Conservation (phyloP, 2,329 filamentous ascomycete genomes). For the Fusarium torulosum region DNA sequence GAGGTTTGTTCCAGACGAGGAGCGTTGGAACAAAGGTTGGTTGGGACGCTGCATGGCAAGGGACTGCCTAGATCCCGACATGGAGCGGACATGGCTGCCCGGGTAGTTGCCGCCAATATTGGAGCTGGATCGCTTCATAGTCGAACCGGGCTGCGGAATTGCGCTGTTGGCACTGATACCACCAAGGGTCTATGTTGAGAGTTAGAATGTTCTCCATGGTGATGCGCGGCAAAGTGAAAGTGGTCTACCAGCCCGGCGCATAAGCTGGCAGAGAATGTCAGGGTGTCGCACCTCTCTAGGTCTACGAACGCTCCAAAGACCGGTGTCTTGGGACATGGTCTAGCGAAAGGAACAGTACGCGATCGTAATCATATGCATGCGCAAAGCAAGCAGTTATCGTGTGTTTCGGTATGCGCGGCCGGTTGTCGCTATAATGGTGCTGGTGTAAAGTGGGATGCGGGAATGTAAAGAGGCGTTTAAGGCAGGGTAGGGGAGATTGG, state of each 20-base stretch:
- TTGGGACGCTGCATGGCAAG: conserved; percentile 85
- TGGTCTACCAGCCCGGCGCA: conserved; percentile 19
- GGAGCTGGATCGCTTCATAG: conserved; percentile 92
- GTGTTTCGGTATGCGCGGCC: neutral
- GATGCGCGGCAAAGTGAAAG: neutral
- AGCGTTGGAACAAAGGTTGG: conserved; percentile 88
- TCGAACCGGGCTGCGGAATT: conserved; percentile 91
- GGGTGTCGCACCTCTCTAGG: conserved; percentile 78
- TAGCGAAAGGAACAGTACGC: conserved; percentile 24
- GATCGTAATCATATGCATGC: conserved; percentile 33
- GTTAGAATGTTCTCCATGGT: conserved; percentile 32
- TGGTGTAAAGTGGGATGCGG: conserved; percentile 41
- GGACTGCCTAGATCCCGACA: conserved; percentile 86
- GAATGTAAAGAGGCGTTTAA: conserved; percentile 33
- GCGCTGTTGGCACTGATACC: conserved; percentile 84
- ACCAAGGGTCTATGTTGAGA: conserved; percentile 79
- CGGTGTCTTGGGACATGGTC: conserved; percentile 86
- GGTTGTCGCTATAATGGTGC: conserved; percentile 26
- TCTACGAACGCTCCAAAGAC: conserved; percentile 91
- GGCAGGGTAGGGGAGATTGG: conserved; percentile 32
- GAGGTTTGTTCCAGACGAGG: conserved; percentile 84
- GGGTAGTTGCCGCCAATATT: conserved; percentile 75
- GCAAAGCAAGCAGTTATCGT: conserved; percentile 18
- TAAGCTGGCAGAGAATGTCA: conserved; percentile 34
- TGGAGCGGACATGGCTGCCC: conserved; percentile 79